Evolutionary conservation across 176 grass and related monocot species (phyloP), one percentile per base, ranked within the genome.

Genomic region (Metroxylon sagu): DNA sequence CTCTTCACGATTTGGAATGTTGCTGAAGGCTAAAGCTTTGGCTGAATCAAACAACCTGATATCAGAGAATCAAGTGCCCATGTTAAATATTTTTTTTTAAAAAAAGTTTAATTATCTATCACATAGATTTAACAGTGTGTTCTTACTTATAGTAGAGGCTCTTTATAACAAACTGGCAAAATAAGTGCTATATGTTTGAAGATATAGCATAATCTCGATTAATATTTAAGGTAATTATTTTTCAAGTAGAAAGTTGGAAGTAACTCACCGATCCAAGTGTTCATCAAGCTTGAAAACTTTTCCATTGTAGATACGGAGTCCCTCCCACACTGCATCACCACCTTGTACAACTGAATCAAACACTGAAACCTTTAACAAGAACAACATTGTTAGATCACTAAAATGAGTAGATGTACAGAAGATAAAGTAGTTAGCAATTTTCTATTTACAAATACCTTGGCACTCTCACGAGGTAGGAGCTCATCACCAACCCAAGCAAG

Each of bases 291-390:
- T 91, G 73, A 97, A 97, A 61, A 78, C 80, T 65, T 91, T 97
- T 68, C 92, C 84, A 59, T 85, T 75, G 52, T 97, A 97, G 55
- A 97, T 82, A 48, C 87, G 86, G 55, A 97, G 74, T 62, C 92
- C 92, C 66, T 97, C 92, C 92, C 92, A 97, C 53, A 78, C 92
- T 80, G 87, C 84, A 97, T 97, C 92, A 29, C 92, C 92, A 67
- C 92, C 92, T 97, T 97, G 92, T 61, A 97, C 84, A 80, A 91
- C 92, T 57, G 92, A 97, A 76, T 97, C 92, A 62, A 97, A 84
- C 27, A 97, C 92, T 69, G 86, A 90, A 70, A 97, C 78, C 92
- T 97, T 69, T 53, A 43, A 43, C 10, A 85, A 72, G 56, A 64
- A 15, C 18, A 59, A 64, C 28, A 78, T 54, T 21, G 59, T 81